These are phyloP conservation scores for Trichosporon asahii DNA, from an alignment of 1,284 basidiomycete species.

Conservation along the genomic window DNA sequence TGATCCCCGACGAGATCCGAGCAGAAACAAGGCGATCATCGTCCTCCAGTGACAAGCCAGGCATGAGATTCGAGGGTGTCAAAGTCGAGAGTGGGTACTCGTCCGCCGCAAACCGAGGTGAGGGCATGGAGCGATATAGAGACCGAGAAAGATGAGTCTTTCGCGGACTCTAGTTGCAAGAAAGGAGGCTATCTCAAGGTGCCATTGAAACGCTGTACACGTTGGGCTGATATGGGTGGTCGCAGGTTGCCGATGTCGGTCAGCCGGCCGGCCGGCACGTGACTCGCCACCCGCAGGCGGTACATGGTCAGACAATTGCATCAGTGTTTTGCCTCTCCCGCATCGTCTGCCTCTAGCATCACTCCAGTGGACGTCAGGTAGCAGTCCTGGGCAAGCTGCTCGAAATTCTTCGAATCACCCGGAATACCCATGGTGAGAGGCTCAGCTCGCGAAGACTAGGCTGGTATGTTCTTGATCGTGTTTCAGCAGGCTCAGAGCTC, in stretches of 20 bases:
- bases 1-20: not conserved
- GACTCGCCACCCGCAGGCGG: conserved; percentile 8
- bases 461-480: too few species aligned
- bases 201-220: not conserved
- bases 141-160: not conserved
- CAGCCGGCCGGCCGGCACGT: not conserved
- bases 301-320: not conserved
- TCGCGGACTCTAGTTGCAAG: not conserved
- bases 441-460: too few species aligned
- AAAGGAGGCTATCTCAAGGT: too few species aligned
- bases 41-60: not conserved
- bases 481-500: too few species aligned
- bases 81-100: conserved; percentile 3
- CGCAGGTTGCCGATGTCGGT: not conserved
- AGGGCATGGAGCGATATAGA: not conserved
- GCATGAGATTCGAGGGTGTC: not conserved
- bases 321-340: not conserved
- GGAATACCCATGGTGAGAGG: too few species aligned
- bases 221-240: conserved; percentile 8
- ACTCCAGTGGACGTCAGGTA: too few species aligned
- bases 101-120: not conserved
- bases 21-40: not conserved
- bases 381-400: too few species aligned
- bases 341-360: not conserved
- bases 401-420: too few species aligned